A percentile compares a stretch with the other conserved stretches of the same genome.
These are phyloP conservation scores for Exophiala viscosa DNA, from an alignment of 2,329 filamentous ascomycete species.

Conservation along the genomic window DNA sequence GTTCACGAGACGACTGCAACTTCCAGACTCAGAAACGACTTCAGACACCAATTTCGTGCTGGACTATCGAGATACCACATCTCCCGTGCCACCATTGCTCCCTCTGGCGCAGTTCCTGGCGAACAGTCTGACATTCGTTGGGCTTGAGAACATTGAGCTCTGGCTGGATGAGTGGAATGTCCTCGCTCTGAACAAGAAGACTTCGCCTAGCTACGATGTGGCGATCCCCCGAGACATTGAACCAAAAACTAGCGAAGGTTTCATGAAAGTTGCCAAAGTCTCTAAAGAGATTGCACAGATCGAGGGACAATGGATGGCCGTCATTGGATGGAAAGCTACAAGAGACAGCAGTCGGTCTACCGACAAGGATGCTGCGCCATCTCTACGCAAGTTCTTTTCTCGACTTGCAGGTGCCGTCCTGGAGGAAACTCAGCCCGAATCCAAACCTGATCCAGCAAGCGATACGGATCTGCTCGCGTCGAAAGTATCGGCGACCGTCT, in stretches of 20 bases:
- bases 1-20: conserved; percentile 79
- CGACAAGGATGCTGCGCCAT: conserved; percentile 50
- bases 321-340: conserved; percentile 76
- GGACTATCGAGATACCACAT: conserved; percentile 85
- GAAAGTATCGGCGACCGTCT: conserved; percentile 66
- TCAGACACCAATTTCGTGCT: conserved; percentile 86
- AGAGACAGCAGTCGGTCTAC: conserved; percentile 36
- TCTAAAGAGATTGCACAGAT: conserved; percentile 87
- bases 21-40: conserved; percentile 64
- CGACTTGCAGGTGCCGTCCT: conserved; percentile 57
- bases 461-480: conserved; percentile 66
- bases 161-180: conserved; percentile 86
- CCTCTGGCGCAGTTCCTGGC: conserved; percentile 88
- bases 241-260: conserved; percentile 74
- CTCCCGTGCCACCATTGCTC: conserved; percentile 78
- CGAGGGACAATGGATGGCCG: conserved; percentile 82
- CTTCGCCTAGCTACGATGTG: conserved; percentile 70
- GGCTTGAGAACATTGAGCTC: conserved; percentile 79
- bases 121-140: conserved; percentile 93
- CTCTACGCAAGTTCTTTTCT: conserved; percentile 75
- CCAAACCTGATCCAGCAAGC: conserved; percentile 47
- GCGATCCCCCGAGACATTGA: conserved; percentile 74
- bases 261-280: conserved; percentile 82
- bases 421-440: conserved; percentile 15
- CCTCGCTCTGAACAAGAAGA: conserved; percentile 75